These are phyloP conservation scores for Saccharomyces hybrid DNA, from an alignment of 1,139 yeast species.

Conservation along the genomic window DNA sequence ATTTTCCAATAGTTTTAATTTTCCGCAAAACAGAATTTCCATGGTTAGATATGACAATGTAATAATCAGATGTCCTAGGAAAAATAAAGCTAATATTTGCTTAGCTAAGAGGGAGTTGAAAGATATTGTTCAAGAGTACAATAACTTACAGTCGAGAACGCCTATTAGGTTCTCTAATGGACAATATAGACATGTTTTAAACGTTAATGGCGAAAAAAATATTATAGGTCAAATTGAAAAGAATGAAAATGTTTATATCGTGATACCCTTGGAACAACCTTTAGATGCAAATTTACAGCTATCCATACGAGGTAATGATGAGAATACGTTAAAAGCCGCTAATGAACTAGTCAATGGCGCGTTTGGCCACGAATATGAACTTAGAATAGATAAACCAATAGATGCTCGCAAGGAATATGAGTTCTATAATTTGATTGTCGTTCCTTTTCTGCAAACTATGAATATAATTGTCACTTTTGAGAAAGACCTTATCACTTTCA, in stretches of 20 bases:
- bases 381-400: slow-evolving; percentile 9
- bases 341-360: slow-evolving; percentile 14
- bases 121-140: slow-evolving; percentile 42
- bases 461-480: slow-evolving; percentile 15
- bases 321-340: slow-evolving; percentile 17
- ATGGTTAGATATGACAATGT: slow-evolving; percentile 71
- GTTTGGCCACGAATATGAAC: slow-evolving; percentile 19
- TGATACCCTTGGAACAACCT: slow-evolving; percentile 52
- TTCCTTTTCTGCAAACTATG: slow-evolving; percentile 14
- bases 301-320: slow-evolving; percentile 24
- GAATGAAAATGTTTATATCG: slow-evolving; percentile 53
- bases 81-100: slow-evolving; percentile 63
- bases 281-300: slow-evolving; percentile 10
- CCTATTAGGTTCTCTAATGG: slow-evolving; percentile 48
- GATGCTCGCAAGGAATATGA: slow-evolving; percentile 6
- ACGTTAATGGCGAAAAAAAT: slow-evolving; percentile 32
- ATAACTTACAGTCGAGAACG: slow-evolving; percentile 38
- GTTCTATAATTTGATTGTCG: slow-evolving; percentile 12
- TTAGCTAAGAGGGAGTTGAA: slow-evolving; percentile 59
- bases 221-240: slow-evolving; percentile 47
- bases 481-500: slow-evolving; percentile 11
- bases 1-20: slow-evolving; percentile 59
- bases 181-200: slow-evolving; percentile 50
- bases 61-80: slow-evolving; percentile 81
- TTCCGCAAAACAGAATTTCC: slow-evolving; percentile 44